Conservation (phyloP, 2,329 filamentous ascomycete genomes). For the Epichloe sp. region DNA sequence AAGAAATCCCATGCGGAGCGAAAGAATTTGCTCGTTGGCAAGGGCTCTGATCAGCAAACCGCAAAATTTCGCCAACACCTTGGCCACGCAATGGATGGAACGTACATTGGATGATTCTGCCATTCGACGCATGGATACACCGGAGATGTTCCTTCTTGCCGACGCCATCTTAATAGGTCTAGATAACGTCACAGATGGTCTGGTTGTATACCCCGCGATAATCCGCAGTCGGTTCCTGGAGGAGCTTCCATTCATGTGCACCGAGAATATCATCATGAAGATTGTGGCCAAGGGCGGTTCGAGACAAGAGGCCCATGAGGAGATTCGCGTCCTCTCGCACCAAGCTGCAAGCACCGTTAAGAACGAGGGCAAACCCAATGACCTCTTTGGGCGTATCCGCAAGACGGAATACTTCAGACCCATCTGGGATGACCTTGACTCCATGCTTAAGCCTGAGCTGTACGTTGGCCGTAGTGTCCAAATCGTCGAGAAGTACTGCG, state of each 20-base stretch:
- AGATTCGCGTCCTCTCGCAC: conserved; percentile 72
- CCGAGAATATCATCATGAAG: conserved; percentile 58
- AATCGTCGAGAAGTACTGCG: conserved; percentile 33
- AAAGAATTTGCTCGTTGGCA: conserved; percentile 8
- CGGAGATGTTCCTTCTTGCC: conserved; percentile 53
- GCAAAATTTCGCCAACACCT: conserved; percentile 18
- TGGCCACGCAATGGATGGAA: conserved; percentile 38
- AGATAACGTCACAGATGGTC: conserved; percentile 54
- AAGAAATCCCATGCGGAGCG: conserved; percentile 9
- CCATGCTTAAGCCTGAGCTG: conserved; percentile 48
- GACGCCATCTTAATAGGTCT: conserved; percentile 55
- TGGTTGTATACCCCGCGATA: conserved; percentile 67
- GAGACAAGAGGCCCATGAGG: conserved; percentile 73
- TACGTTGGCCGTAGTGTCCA: conserved; percentile 31
- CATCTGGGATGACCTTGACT: conserved; percentile 55
- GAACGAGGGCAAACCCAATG: conserved; percentile 56
- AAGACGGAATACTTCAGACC: conserved; percentile 61
- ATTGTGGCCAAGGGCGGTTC: conserved; percentile 57
- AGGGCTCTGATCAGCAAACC: conserved; percentile 32
- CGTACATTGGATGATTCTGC: conserved; percentile 66
- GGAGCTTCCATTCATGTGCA: conserved; percentile 81
- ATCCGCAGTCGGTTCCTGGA: conserved; percentile 55
- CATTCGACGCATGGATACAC: conserved; percentile 52
- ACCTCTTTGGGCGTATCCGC: conserved; percentile 68
- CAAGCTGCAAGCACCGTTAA: conserved; percentile 53